phyloP scores from a whole-genome alignment of 768 basidiomycete species.

The Suillus spraguei region DNA sequence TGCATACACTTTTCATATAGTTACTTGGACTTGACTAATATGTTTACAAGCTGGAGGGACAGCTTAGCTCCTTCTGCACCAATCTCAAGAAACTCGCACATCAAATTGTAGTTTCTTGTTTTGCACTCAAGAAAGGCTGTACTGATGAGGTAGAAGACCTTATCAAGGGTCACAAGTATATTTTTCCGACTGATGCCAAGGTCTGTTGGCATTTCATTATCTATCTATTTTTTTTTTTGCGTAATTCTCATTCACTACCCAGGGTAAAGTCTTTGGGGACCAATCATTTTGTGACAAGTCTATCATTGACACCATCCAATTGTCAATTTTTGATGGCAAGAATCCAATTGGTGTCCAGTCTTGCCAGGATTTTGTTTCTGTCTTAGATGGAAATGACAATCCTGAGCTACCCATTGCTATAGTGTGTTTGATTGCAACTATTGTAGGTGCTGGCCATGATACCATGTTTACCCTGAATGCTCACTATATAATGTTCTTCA shows the following conservation, averaged over 20 bases:
- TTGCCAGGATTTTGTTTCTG: background rate
- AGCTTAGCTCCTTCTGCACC: background rate
- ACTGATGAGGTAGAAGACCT: background rate
- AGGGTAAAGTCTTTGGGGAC: slow-evolving; percentile 1
- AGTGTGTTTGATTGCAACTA: background rate
- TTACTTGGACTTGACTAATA: background rate
- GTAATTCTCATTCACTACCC: background rate
- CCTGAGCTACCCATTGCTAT: background rate
- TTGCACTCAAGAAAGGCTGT: background rate
- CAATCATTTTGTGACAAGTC: background rate
- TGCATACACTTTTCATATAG: background rate
- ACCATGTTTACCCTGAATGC: too few relatives aligned
- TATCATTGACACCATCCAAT: background rate
- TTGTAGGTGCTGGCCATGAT: too few relatives aligned
- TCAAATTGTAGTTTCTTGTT: background rate
- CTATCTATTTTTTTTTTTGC: background rate
- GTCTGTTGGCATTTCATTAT: background rate
- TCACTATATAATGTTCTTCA: too few relatives aligned
- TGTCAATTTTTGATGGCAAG: background rate
- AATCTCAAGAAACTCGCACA: background rate
- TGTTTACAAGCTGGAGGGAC: background rate
- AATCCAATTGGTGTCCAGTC: background rate
- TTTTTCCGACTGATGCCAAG: background rate
- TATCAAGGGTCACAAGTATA: too few relatives aligned
- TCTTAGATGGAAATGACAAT: background rate